Evolutionary conservation across 192 early-diverging fungal genomes (phyloP).

Genomic region (Coemansia sp.): DNA sequence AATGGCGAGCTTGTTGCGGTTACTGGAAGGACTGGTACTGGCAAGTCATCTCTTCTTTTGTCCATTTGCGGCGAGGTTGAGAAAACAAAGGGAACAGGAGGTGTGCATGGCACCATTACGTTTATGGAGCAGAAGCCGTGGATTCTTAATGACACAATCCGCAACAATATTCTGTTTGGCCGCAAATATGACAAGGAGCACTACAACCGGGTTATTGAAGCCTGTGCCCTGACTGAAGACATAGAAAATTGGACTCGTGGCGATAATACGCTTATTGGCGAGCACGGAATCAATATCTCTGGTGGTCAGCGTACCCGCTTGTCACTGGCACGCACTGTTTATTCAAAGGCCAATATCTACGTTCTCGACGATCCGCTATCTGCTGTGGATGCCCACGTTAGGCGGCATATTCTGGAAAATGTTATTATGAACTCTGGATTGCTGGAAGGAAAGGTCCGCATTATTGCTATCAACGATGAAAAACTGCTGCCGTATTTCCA

Average conservation of each 20-base stretch:
- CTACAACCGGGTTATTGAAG: constrained; percentile 17
- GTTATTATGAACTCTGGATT: constrained; percentile 31
- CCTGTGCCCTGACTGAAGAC: constrained; percentile 4
- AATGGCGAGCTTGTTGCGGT: constrained; percentile 71
- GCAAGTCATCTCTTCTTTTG: constrained; percentile 64
- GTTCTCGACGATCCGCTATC: constrained; percentile 71
- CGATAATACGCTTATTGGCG: constrained; percentile 15
- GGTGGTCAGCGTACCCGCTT: not conserved
- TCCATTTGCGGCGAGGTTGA: constrained; percentile 72
- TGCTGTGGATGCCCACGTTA: constrained; percentile 66
- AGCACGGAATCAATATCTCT: constrained; percentile 14
- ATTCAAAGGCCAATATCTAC: constrained; percentile 58
- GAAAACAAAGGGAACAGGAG: constrained; percentile 56
- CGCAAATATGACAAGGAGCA: constrained; percentile 19
- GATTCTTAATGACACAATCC: constrained; percentile 47
- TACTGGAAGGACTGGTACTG: constrained; percentile 75
- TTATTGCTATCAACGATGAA: constrained; percentile 59
- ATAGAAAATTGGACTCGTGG: not conserved
- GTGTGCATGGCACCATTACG: constrained; percentile 52
- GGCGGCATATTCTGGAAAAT: constrained; percentile 58
- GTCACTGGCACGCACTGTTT: not conserved
- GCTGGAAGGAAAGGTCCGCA: constrained; percentile 37
- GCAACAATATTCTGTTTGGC: constrained; percentile 50
- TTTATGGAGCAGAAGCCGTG: constrained; percentile 46
- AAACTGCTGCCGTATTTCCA: no score